These are phyloP conservation scores for Centaurea solstitialis DNA, from an alignment of 129 eudicot species.

Conservation along the genomic window DNA sequence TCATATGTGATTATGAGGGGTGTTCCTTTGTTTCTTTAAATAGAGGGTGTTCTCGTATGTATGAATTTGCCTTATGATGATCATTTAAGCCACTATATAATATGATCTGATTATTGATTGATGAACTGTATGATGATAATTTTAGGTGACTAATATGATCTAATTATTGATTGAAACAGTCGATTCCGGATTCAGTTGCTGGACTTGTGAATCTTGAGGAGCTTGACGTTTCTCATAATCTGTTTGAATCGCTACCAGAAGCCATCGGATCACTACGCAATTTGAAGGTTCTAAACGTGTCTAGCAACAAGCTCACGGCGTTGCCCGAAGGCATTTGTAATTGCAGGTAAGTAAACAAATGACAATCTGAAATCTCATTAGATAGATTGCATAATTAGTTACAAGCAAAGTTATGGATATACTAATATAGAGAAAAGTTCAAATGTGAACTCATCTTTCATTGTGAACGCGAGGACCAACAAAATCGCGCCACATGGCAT, in stretches of 20 bases:
- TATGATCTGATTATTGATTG: background rate
- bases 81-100: background rate
- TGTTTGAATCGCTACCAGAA: slow-evolving; percentile 74
- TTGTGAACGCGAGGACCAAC: too few relatives aligned
- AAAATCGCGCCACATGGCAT: too few relatives aligned
- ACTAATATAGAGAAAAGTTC: too few relatives aligned
- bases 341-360: slow-evolving; percentile 79
- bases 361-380: background rate
- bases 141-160: background rate
- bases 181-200: slow-evolving; percentile 82
- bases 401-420: background rate
- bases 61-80: too few relatives aligned
- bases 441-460: too few relatives aligned
- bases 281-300: slow-evolving; percentile 70
- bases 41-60: too few relatives aligned
- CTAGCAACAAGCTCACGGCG: slow-evolving; percentile 79
- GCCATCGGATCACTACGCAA: slow-evolving; percentile 62
- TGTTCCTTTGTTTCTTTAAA: too few relatives aligned
- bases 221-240: slow-evolving; percentile 71
- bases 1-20: too few relatives aligned
- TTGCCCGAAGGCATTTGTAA: slow-evolving; percentile 87
- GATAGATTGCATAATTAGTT: background rate
- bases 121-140: too few relatives aligned
- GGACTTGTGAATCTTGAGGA: slow-evolving; percentile 83
- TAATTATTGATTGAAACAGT: slow-evolving; percentile 42